These are phyloP conservation scores for Neoarthrinium moseri DNA, from an alignment of 2,329 filamentous ascomycete genomes.

Conservation along the genomic window DNA sequence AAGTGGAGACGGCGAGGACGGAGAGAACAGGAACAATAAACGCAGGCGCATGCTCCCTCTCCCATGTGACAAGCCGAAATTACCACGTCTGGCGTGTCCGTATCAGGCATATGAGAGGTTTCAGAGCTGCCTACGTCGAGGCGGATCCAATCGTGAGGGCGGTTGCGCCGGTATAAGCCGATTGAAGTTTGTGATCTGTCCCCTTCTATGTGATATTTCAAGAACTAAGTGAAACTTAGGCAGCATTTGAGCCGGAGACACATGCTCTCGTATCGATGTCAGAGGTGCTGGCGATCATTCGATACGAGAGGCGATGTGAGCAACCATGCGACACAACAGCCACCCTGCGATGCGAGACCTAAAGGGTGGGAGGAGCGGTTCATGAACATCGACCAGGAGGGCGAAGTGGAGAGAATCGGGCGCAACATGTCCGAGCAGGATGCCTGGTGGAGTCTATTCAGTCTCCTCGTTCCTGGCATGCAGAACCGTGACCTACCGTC, in stretches of 20 bases:
- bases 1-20: not conserved
- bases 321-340: not conserved
- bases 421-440: not conserved
- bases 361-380: not conserved
- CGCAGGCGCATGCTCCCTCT: too few relatives aligned
- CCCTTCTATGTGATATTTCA: too few relatives aligned
- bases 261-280: conserved; percentile 7
- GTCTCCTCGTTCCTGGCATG: conserved; percentile 11
- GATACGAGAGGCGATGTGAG: not conserved
- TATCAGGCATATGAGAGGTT: conserved; percentile 11
- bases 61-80: not conserved
- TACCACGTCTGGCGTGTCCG: conserved; percentile 6
- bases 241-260: conserved; percentile 12
- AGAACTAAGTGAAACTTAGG: not conserved
- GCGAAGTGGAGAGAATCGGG: conserved; percentile 1
- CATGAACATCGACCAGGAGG: conserved; percentile 9
- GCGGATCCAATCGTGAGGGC: conserved; percentile 1
- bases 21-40: not conserved
- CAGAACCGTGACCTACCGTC: not conserved
- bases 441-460: conserved; percentile 12
- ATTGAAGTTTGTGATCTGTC: conserved; percentile 10
- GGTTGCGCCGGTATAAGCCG: conserved; percentile 7
- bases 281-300: conserved; percentile 10
- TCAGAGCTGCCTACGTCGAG: conserved; percentile 4
- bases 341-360: not conserved